A percentile compares a stretch with the other conserved stretches of the same genome.
Evolutionary conservation across 164 flowering plant genomes (phyloP).

Genomic region (Hamamelis virginiana): DNA sequence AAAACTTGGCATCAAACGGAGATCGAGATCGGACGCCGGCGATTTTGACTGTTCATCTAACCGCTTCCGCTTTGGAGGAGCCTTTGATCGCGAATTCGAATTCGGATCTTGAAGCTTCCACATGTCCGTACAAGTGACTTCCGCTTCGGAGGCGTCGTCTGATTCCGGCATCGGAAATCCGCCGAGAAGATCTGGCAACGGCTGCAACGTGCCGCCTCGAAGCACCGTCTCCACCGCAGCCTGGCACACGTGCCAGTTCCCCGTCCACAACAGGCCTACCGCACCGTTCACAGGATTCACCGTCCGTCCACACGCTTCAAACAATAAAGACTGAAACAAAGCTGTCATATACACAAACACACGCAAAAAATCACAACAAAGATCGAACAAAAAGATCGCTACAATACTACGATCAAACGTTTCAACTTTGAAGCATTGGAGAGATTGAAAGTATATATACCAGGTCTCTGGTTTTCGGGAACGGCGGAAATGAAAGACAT

Average conservation of each 20-base stretch:
- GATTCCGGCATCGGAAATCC: conserved; percentile 21
- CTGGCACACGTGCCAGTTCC: conserved; percentile 65
- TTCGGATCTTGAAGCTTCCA: conserved; percentile 23
- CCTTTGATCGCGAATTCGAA: conserved; percentile 16
- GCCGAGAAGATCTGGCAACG: conserved; percentile 36
- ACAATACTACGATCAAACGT: no score
- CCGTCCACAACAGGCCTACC: conserved; percentile 50
- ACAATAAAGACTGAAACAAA: conserved; percentile 55
- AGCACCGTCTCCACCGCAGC: conserved; percentile 54
- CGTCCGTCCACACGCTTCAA: conserved; percentile 61
- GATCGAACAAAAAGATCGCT: no score
- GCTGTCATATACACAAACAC: conserved; percentile 27
- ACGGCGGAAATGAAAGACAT: conserved; percentile 66
- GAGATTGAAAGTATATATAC: conserved; percentile 24
- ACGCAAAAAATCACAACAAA: no score
- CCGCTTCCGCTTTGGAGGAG: conserved; percentile 31
- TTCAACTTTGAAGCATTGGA: no score
- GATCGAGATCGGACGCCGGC: conserved; percentile 51
- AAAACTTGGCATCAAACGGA: conserved; percentile 39
- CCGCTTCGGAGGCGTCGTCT: conserved; percentile 39
- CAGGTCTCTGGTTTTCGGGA: conserved; percentile 49
- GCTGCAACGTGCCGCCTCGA: conserved; percentile 37
- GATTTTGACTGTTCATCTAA: conserved; percentile 11
- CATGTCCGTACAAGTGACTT: conserved; percentile 22
- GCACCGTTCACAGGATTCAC: conserved; percentile 66